These are phyloP conservation scores for Vigna hirtella DNA, from an alignment of 306 rosid genomes.

Conservation along the genomic window DNA sequence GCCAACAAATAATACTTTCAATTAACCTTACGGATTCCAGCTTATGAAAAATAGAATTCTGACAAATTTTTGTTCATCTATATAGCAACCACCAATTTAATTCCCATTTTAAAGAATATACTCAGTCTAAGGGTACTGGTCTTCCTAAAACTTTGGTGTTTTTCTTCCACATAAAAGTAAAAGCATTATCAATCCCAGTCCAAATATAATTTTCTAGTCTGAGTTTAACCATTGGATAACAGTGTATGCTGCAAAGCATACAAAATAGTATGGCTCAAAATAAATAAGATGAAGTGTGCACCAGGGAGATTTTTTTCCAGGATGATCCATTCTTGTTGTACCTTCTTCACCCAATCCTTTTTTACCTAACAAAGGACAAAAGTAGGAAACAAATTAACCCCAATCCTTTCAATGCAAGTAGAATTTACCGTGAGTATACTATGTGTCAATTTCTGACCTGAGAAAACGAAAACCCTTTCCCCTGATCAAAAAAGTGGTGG, in stretches of 20 bases:
- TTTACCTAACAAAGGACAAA: slow-evolving; percentile 55
- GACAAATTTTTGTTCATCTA: slow-evolving; percentile 4
- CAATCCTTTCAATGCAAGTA: slow-evolving; percentile 12
- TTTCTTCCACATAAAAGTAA: slow-evolving; percentile 15
- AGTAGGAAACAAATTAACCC: slow-evolving; percentile 36
- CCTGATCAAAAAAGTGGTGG: slow-evolving; percentile 71
- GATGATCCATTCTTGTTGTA: slow-evolving; percentile 93
- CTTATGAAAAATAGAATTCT: slow-evolving; percentile 6
- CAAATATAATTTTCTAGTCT: slow-evolving; percentile 15
- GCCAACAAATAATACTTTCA: background rate
- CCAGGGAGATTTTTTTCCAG: slow-evolving; percentile 91
- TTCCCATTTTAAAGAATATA: background rate
- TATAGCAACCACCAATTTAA: slow-evolving; percentile 16
- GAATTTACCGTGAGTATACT: background rate
- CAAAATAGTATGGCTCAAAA: slow-evolving; percentile 15
- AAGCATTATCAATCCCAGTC: background rate
- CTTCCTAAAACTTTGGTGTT: slow-evolving; percentile 20
- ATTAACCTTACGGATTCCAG: background rate
- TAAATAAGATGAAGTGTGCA: slow-evolving; percentile 47
- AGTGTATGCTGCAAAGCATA: slow-evolving; percentile 22
- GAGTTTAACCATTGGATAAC: slow-evolving; percentile 17
- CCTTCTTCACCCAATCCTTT: slow-evolving; percentile 84
- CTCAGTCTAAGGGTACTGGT: background rate
- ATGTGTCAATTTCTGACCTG: slow-evolving; percentile 67
- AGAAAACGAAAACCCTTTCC: slow-evolving; percentile 60